Evolutionary conservation across 2,329 filamentous ascomycete genomes (phyloP).

Genomic region (Fusarium gaditjirri): DNA sequence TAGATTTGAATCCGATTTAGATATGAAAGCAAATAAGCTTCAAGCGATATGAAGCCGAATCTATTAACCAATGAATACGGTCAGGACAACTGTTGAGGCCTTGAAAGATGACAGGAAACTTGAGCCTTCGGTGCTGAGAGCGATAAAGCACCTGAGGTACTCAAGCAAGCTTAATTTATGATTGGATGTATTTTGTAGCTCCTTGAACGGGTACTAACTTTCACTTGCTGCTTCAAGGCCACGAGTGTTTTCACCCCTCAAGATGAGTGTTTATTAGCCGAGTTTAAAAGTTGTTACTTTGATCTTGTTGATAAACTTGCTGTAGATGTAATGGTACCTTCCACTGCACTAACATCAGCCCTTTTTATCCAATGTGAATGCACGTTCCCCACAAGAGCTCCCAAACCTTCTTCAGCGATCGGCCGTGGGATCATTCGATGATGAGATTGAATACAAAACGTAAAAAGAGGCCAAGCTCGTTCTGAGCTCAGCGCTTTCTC

Average conservation of each 20-base stretch:
- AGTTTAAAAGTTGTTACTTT: not conserved
- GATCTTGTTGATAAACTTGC: not conserved
- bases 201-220: not conserved
- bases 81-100: not conserved
- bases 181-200: not conserved
- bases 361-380: not conserved
- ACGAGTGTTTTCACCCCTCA: not conserved
- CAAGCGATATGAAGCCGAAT: not conserved
- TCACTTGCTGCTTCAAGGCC: not conserved
- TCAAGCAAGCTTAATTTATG: not conserved
- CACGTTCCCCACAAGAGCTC: constrained; percentile 17
- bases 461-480: constrained; percentile 9
- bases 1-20: not conserved
- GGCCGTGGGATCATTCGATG: constrained; percentile 30
- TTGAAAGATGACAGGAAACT: not conserved
- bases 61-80: not conserved
- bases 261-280: not conserved
- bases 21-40: not conserved
- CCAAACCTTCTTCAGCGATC: constrained; percentile 20
- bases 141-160: not conserved
- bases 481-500: constrained; percentile 1
- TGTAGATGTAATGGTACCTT: not conserved
- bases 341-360: constrained; percentile 17
- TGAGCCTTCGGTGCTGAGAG: not conserved
- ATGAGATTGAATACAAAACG: constrained; percentile 10